Conservation (phyloP, 495 filamentous ascomycete genomes). For the Immersiella caudata region DNA sequence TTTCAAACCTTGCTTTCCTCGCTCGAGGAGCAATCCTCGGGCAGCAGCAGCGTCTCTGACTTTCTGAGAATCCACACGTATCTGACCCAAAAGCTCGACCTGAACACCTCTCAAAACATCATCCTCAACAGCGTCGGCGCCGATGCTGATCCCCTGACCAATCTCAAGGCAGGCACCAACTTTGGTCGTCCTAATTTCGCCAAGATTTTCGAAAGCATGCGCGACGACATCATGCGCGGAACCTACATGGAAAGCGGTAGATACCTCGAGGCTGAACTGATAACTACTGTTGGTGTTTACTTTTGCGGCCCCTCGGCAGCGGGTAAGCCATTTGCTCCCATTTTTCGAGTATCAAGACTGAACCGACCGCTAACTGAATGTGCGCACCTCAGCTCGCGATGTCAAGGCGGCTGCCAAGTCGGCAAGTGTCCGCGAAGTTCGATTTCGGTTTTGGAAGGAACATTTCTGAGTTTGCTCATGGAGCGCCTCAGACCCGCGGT, state of each 20-base stretch:
- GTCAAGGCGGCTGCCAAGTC: constrained; percentile 77
- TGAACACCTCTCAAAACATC: constrained; percentile 91
- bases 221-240: constrained; percentile 81
- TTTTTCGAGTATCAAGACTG: too few species aligned
- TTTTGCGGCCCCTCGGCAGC: constrained; percentile 75
- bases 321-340: constrained; percentile 36
- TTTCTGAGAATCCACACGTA: constrained; percentile 98
- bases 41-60: constrained; percentile 69
- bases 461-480: constrained; percentile 50
- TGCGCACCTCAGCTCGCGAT: constrained; percentile 48
- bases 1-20: constrained; percentile 92
- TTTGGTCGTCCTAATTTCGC: constrained; percentile 93
- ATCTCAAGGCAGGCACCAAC: constrained; percentile 84
- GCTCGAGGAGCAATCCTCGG: constrained; percentile 77
- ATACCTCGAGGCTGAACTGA: constrained; percentile 67
- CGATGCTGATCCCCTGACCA: constrained; percentile 84
- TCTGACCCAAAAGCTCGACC: constrained; percentile 88
- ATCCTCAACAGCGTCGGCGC: constrained; percentile 91
- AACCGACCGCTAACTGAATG: too few species aligned
- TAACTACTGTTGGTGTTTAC: constrained; percentile 92
- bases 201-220: constrained; percentile 78
- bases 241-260: constrained; percentile 85
- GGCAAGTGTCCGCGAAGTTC: constrained; percentile 54
- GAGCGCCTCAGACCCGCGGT: too few species aligned
- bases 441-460: constrained; percentile 99